phyloP scores from a whole-genome alignment of 2,329 filamentous ascomycete species.

The Colletotrichum siamense region DNA sequence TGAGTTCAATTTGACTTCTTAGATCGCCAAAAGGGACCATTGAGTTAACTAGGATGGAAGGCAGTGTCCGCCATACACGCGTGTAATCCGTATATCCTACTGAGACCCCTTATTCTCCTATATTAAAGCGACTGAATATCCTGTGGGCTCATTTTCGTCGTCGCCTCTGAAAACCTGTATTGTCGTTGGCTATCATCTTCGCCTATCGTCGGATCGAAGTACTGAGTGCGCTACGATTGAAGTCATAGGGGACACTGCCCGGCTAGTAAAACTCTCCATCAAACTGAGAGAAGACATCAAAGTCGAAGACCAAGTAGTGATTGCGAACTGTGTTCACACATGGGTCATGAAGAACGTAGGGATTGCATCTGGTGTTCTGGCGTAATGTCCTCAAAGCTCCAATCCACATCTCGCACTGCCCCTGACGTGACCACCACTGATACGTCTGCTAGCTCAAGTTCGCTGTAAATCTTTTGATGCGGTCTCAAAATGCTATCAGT shows the following conservation, averaged over 20 bases:
- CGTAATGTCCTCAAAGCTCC: neutral
- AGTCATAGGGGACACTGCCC: too few species aligned
- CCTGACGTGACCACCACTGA: neutral
- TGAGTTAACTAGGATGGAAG: neutral
- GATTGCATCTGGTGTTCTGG: neutral
- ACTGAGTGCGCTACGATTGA: too few species aligned
- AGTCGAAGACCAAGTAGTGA: neutral
- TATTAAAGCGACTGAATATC: too few species aligned
- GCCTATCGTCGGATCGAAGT: too few species aligned
- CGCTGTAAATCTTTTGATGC: too few species aligned
- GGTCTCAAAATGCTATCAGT: too few species aligned
- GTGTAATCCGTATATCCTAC: too few species aligned
- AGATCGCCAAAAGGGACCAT: neutral
- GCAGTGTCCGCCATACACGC: too few species aligned
- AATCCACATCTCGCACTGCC: neutral
- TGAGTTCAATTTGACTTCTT: neutral
- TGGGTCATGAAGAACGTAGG: neutral
- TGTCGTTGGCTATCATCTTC: too few species aligned
- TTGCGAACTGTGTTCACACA: accelerated
- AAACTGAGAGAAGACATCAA: neutral
- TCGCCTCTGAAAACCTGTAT: too few species aligned
- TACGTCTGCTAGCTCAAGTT: neutral
- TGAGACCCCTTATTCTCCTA: too few species aligned
- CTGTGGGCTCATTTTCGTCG: too few species aligned
- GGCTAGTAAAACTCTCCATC: neutral